A percentile compares a stretch with the other conserved stretches of the same genome.
These are phyloP conservation scores for Kuraishia ogatae DNA, from an alignment of 805 yeast species.

Conservation along the genomic window DNA sequence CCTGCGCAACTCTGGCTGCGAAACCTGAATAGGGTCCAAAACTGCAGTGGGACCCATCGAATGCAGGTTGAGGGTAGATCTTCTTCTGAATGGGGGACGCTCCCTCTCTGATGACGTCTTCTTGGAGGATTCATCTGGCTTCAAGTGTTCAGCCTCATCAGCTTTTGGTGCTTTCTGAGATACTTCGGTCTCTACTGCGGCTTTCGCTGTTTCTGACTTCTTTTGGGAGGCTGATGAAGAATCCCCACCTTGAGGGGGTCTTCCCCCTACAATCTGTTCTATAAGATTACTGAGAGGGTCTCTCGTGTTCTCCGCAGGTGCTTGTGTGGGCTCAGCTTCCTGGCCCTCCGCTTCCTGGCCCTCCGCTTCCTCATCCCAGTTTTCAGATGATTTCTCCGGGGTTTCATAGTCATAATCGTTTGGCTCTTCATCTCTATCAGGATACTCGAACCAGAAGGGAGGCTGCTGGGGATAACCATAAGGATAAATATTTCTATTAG, in stretches of 20 bases:
- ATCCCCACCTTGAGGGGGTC: neutral
- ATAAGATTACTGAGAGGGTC: neutral
- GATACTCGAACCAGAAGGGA: neutral
- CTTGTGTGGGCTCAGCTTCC: neutral
- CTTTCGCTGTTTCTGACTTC: neutral
- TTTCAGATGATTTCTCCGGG: neutral
- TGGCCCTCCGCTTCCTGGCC: neutral
- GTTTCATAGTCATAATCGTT: neutral
- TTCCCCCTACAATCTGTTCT: neutral
- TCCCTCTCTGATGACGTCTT: neutral
- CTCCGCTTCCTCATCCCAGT: neutral
- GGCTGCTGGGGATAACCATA: neutral
- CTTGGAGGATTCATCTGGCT: neutral
- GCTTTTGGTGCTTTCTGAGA: no score
- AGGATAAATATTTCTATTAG: neutral
- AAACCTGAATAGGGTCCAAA: slow-evolving; percentile 33
- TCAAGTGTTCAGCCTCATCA: no score
- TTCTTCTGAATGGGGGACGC: neutral
- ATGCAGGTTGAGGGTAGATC: slow-evolving; percentile 12
- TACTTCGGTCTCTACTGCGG: neutral
- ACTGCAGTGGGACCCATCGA: slow-evolving; percentile 20
- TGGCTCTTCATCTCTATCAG: neutral
- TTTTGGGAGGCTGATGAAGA: neutral
- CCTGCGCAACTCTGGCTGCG: slow-evolving; percentile 32
- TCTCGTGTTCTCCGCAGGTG: neutral